These are phyloP conservation scores for Phytophthora aleatoria DNA, from an alignment of 352 stramenopile species.

Conservation along the genomic window DNA sequence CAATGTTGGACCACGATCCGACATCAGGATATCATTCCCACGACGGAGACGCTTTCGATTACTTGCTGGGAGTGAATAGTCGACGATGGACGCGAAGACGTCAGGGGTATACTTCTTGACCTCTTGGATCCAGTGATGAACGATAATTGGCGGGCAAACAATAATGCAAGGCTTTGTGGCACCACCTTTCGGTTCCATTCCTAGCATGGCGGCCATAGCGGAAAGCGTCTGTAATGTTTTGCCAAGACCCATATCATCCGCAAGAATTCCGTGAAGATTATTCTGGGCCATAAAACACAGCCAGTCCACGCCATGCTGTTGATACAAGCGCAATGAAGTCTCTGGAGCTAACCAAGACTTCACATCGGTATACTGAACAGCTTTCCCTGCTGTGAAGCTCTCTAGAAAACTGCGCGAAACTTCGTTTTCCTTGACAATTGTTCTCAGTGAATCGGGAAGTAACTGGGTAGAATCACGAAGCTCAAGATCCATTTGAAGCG, in stretches of 20 bases:
- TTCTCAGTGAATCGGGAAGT: conserved; percentile 21
- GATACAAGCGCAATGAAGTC: conserved; percentile 64
- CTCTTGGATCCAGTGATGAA: conserved; percentile 95
- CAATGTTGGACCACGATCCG: conserved; percentile 29
- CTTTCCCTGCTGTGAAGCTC: conserved; percentile 62
- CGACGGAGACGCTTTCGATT: conserved; percentile 51
- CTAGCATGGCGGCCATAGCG: conserved; percentile 76
- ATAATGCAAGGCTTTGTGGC: conserved; percentile 60
- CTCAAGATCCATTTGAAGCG: conserved; percentile 75
- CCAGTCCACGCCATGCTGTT: conserved; percentile 84
- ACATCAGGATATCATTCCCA: conserved; percentile 18
- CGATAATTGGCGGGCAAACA: conserved; percentile 94
- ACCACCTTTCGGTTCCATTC: conserved; percentile 2
- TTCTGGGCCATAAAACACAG: conserved; percentile 73
- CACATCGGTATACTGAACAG: conserved; percentile 48
- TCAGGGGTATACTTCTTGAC: conserved; percentile 82
- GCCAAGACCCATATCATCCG: conserved; percentile 91
- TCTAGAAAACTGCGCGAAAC: conserved; percentile 74
- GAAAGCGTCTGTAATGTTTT: conserved; percentile 97
- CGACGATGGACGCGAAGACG: conserved; percentile 66
- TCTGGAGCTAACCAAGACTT: conserved; percentile 31
- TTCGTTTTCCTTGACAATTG: conserved; percentile 51
- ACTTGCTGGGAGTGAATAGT: conserved; percentile 72
- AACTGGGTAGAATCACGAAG: conserved; percentile 8
- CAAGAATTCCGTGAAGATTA: conserved; percentile 78